Evolutionary conservation across 2,329 filamentous ascomycete genomes (phyloP).

Genomic region (Pseudocercospora cruenta): DNA sequence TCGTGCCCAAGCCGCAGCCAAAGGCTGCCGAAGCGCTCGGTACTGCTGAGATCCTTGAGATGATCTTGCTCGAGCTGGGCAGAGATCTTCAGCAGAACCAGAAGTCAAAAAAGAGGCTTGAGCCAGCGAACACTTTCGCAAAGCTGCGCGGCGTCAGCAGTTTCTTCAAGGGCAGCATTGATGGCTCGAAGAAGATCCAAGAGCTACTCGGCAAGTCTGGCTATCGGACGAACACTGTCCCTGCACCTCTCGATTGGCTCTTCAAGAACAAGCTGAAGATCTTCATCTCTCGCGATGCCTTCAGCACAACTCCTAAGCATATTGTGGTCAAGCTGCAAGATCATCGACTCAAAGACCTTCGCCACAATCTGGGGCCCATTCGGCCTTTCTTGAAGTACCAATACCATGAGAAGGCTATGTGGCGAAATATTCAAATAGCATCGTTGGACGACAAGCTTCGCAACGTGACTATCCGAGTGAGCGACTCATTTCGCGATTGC

Average conservation of each 20-base stretch:
- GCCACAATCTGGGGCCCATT: background rate
- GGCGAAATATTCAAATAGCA: background rate
- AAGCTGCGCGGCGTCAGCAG: background rate
- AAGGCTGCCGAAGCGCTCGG: background rate
- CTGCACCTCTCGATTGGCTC: background rate
- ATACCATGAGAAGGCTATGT: background rate
- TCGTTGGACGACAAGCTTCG: background rate
- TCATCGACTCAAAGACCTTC: no score
- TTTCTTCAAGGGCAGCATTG: background rate
- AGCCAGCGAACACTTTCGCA: background rate
- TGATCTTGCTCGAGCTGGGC: background rate
- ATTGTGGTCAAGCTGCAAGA: no score
- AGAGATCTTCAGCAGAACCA: background rate
- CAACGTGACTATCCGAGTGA: background rate
- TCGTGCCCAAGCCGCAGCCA: background rate
- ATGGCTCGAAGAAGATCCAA: background rate
- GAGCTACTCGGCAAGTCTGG: background rate
- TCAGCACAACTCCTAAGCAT: no score
- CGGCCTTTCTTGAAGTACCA: background rate
- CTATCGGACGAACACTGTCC: background rate
- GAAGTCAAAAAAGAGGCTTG: background rate
- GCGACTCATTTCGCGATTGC: no score
- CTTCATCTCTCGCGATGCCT: no score
- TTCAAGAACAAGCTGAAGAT: no score
- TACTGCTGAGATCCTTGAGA: background rate